Conservation (phyloP, 2,329 filamentous ascomycete genomes). For the Cytospora chrysosperma region DNA sequence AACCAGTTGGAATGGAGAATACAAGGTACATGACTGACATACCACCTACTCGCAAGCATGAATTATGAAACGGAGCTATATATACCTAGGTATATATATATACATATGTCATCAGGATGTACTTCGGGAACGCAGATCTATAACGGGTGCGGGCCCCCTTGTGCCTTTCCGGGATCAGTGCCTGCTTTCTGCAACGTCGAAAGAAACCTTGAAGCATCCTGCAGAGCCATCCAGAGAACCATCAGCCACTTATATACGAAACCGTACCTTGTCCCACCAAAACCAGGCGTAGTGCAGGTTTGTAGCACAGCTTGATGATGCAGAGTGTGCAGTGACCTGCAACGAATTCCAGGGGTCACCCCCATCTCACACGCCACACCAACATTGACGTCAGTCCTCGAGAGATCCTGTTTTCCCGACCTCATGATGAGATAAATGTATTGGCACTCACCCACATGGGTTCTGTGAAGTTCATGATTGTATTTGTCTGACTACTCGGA, state of each 20-base stretch:
- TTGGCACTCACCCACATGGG: neutral
- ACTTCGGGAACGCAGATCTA: neutral
- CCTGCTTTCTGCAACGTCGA: neutral
- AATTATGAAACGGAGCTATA: no score
- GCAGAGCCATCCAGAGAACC: neutral
- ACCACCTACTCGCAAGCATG: neutral
- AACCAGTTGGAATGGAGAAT: no score
- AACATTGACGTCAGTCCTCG: conserved; percentile 22
- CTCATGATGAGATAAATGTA: conserved; percentile 19
- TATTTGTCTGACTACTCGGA: neutral
- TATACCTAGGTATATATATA: neutral
- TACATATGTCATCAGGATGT: no score
- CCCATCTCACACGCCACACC: neutral
- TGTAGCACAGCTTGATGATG: neutral
- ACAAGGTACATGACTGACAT: neutral
- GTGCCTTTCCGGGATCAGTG: neutral
- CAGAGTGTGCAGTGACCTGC: neutral
- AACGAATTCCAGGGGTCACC: neutral
- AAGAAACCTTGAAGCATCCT: neutral
- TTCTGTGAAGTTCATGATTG: neutral
- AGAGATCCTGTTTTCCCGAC: conserved; percentile 23
- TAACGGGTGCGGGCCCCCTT: neutral
- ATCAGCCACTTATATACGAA: neutral
- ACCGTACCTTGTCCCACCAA: neutral
- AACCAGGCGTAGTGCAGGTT: neutral